These are phyloP conservation scores for Pleurotus pulmonarius DNA, from an alignment of 768 basidiomycete genomes.

Conservation along the genomic window DNA sequence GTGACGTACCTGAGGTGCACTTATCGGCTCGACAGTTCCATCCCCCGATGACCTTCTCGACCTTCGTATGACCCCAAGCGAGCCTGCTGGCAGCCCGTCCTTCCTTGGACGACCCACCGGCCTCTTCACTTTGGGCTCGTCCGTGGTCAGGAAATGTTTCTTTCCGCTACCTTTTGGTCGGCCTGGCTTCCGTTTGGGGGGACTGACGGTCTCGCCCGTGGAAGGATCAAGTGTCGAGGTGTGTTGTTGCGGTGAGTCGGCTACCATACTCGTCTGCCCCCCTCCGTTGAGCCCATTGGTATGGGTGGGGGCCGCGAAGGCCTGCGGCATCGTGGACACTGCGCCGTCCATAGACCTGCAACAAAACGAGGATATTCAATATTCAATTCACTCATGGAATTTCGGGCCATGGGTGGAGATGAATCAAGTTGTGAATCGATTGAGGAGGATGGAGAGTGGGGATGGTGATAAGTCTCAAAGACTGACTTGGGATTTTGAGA, in stretches of 20 bases:
- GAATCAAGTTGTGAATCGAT: not conserved
- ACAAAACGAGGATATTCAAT: not conserved
- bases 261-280: not conserved
- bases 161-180: slow-evolving; percentile 80
- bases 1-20: not conserved
- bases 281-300: not conserved
- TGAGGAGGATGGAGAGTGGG: not conserved
- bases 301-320: not conserved
- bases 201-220: slow-evolving; percentile 7
- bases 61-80: slow-evolving; percentile 39
- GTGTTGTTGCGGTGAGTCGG: not conserved
- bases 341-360: slow-evolving; percentile 8
- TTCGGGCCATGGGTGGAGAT: not conserved
- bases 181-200: slow-evolving; percentile 64
- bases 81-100: slow-evolving; percentile 78
- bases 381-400: not conserved
- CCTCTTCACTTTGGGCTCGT: slow-evolving; percentile 59
- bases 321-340: slow-evolving; percentile 3
- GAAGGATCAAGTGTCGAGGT: not conserved
- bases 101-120: slow-evolving; percentile 81
- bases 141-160: slow-evolving; percentile 45
- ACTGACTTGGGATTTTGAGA: not conserved
- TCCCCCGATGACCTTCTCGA: slow-evolving; percentile 7
- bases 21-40: not conserved
- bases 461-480: not conserved